phyloP scores from a whole-genome alignment of 1,284 basidiomycete genomes.

The Violaceomyces palustris region DNA sequence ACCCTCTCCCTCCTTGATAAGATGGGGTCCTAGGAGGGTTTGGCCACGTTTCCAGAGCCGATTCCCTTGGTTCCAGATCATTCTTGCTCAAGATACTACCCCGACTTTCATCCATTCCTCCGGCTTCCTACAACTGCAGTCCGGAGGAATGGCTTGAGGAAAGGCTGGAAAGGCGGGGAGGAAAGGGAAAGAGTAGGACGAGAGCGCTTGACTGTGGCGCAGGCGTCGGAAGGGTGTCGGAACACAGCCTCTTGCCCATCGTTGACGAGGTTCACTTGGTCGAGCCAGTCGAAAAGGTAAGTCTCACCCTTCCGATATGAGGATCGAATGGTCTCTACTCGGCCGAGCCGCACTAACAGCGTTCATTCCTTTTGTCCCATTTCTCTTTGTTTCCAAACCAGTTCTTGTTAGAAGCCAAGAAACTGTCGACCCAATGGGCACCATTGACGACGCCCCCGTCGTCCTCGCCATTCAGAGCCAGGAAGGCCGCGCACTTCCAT shows the following conservation, averaged over 20 bases:
- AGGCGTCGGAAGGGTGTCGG: constrained; percentile 48
- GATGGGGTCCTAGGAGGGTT: constrained; percentile 49
- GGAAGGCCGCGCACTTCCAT: constrained; percentile 47
- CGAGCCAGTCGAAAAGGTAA: constrained; percentile 49
- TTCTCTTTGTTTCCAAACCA: no score
- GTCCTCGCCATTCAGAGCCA: constrained; percentile 36
- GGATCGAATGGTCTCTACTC: no score
- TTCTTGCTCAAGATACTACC: constrained; percentile 45
- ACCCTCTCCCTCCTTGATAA: not conserved
- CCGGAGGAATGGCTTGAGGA: constrained; percentile 32
- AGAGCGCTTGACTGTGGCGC: constrained; percentile 50
- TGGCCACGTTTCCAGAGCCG: constrained; percentile 47
- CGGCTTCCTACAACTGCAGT: constrained; percentile 31
- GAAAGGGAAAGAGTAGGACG: constrained; percentile 31
- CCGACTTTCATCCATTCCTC: constrained; percentile 37
- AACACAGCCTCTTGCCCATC: constrained; percentile 43
- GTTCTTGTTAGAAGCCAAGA: constrained; percentile 45
- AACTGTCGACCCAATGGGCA: constrained; percentile 27
- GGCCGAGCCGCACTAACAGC: no score
- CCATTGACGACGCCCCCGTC: constrained; percentile 28
- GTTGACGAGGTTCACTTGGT: constrained; percentile 50
- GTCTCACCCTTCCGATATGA: no score
- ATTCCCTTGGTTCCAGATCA: constrained; percentile 47
- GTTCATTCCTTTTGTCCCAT: no score
- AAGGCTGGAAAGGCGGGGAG: constrained; percentile 31